phyloP scores from a whole-genome alignment of 2,329 filamentous ascomycete genomes.

The Neofusicoccum cordaticola region DNA sequence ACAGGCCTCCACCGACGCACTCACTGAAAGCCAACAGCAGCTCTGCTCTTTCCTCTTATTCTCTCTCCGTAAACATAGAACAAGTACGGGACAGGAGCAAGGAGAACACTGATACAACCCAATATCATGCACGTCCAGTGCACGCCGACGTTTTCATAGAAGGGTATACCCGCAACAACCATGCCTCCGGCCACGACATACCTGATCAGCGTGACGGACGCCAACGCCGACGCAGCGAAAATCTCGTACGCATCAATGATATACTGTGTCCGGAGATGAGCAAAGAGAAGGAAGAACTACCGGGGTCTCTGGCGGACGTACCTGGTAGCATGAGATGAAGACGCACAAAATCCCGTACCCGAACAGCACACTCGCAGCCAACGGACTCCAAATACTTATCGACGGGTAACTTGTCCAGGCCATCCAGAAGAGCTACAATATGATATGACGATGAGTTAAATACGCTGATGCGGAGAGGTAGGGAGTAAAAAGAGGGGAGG shows the following conservation, averaged over 20 bases:
- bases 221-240: slow-evolving; percentile 51
- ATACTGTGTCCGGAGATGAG: slow-evolving; percentile 51
- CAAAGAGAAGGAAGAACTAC: slow-evolving; percentile 41
- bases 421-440: slow-evolving; percentile 52
- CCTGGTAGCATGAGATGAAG: slow-evolving; percentile 39
- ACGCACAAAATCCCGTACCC: slow-evolving; percentile 51
- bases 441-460: too few relatives aligned
- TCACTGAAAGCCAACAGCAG: slow-evolving; percentile 46
- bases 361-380: slow-evolving; percentile 51
- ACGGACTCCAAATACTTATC: slow-evolving; percentile 52
- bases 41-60: slow-evolving; percentile 11
- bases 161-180: slow-evolving; percentile 39
- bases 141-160: slow-evolving; percentile 38
- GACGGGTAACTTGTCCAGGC: slow-evolving; percentile 50
- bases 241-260: slow-evolving; percentile 57
- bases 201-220: slow-evolving; percentile 38
- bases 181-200: slow-evolving; percentile 43
- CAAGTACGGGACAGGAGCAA: slow-evolving; percentile 36
- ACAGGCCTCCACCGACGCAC: slow-evolving; percentile 25
- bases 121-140: slow-evolving; percentile 38
- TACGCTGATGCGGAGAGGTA: too few relatives aligned
- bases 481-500: too few relatives aligned
- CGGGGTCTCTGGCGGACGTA: slow-evolving; percentile 49
- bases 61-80: slow-evolving; percentile 31
- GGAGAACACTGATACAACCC: slow-evolving; percentile 32